Evolutionary conservation across 768 basidiomycete genomes (phyloP).

Genomic region (Termitomyces sp.): DNA sequence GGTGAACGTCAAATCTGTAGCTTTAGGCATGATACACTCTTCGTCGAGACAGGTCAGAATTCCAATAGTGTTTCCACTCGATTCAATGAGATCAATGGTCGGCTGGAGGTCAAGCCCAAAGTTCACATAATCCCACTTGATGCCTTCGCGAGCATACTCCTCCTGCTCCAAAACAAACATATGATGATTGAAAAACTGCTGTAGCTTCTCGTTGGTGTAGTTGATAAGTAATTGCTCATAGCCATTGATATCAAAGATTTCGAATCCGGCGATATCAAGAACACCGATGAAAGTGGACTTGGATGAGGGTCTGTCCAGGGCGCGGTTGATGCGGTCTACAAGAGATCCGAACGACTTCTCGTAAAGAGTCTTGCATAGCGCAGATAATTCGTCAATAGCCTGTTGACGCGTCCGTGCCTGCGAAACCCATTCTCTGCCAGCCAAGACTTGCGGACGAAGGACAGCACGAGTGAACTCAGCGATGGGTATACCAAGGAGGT

Average conservation of each 20-base stretch:
- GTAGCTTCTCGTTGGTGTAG: conserved; percentile 97
- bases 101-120: conserved; percentile 97
- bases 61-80: conserved; percentile 75
- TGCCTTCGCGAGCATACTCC: conserved; percentile 93
- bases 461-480: conserved; percentile 87
- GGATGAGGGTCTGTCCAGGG: conserved; percentile 87
- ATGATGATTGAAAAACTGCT: conserved; percentile 98
- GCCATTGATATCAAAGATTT: conserved; percentile 91
- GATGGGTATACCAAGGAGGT: conserved; percentile 84
- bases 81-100: conserved; percentile 96
- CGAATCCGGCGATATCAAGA: conserved; percentile 98
- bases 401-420: conserved; percentile 90
- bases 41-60: conserved; percentile 93
- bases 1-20: conserved; percentile 91
- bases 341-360: conserved; percentile 94
- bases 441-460: conserved; percentile 83
- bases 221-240: conserved; percentile 99
- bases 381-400: conserved; percentile 86
- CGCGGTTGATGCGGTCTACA: conserved; percentile 92
- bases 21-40: conserved; percentile 99
- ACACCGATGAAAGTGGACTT: conserved; percentile 97
- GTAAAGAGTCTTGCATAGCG: conserved; percentile 92
- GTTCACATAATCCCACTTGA: conserved; percentile 97
- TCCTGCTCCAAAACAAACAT: conserved; percentile 99
- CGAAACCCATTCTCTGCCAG: conserved; percentile 95